phyloP scores from a whole-genome alignment of 2,329 filamentous ascomycete species.

The Ceratocystis destructans region DNA sequence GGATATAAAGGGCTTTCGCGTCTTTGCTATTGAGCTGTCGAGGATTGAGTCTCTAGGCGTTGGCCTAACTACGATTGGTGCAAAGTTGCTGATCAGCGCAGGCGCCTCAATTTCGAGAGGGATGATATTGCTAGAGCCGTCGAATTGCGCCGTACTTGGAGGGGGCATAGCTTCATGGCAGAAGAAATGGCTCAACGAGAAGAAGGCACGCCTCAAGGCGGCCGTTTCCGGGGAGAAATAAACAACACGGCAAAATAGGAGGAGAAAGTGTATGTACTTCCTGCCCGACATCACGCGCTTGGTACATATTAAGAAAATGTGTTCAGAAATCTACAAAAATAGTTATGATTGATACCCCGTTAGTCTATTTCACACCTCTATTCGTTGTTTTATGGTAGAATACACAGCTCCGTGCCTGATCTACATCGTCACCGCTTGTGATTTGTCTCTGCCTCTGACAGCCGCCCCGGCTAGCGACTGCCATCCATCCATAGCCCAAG shows the following conservation, averaged over 20 bases:
- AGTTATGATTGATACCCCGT: background rate
- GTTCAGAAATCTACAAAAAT: background rate
- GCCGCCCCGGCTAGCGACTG: constrained; percentile 35
- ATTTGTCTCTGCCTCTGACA: background rate
- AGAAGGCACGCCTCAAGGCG: constrained; percentile 55
- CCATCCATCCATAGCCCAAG: constrained; percentile 62
- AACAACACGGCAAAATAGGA: background rate
- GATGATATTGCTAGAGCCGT: constrained; percentile 61
- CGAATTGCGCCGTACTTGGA: constrained; percentile 57
- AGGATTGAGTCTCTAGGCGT: constrained; percentile 52
- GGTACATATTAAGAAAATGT: too few species aligned
- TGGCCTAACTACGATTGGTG: constrained; percentile 55
- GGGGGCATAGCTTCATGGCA: constrained; percentile 77
- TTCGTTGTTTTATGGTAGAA: background rate
- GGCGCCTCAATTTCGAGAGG: constrained; percentile 57
- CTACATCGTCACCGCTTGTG: background rate
- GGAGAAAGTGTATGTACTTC: background rate
- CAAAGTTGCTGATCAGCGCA: constrained; percentile 62
- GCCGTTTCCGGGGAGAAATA: constrained; percentile 31
- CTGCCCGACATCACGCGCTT: background rate
- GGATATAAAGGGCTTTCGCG: constrained; percentile 55
- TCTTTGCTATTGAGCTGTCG: constrained; percentile 60
- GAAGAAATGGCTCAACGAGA: constrained; percentile 57
- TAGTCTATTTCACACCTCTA: background rate
- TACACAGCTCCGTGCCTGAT: background rate